A percentile compares a stretch with the other conserved stretches of the same genome.
These are phyloP conservation scores for Candolleomyces eurysporus DNA, from an alignment of 768 basidiomycete genomes.

Conservation along the genomic window DNA sequence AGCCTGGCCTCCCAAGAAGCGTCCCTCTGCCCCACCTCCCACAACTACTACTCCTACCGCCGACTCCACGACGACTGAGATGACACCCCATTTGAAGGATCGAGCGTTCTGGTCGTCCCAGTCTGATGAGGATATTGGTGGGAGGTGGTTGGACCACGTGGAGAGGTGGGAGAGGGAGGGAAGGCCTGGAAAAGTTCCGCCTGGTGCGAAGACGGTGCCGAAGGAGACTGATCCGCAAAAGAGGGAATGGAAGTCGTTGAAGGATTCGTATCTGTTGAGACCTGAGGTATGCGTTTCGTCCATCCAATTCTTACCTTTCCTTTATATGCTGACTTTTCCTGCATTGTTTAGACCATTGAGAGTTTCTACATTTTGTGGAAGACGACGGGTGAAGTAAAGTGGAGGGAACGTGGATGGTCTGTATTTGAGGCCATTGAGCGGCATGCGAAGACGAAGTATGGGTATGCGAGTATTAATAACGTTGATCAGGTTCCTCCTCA, in stretches of 20 bases:
- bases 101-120: too few relatives aligned
- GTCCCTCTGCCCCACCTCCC: too few relatives aligned
- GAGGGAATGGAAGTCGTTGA: constrained; percentile 51
- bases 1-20: constrained; percentile 15
- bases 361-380: constrained; percentile 70
- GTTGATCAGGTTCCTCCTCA: constrained; percentile 38
- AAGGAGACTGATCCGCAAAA: constrained; percentile 20
- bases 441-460: constrained; percentile 50
- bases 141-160: constrained; percentile 46
- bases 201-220: constrained; percentile 9
- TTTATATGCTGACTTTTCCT: neutral
- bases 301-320: too few relatives aligned
- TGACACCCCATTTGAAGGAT: too few relatives aligned
- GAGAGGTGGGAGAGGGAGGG: constrained; percentile 44
- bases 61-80: neutral
- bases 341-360: constrained; percentile 56
- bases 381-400: constrained; percentile 58
- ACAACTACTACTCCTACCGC: too few relatives aligned
- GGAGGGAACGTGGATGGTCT: constrained; percentile 71
- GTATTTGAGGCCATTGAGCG: constrained; percentile 66
- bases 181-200: constrained; percentile 28
- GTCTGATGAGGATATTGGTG: constrained; percentile 1
- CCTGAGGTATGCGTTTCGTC: constrained; percentile 54
- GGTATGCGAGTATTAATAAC: constrained; percentile 53
- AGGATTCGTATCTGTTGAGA: constrained; percentile 51